These are phyloP conservation scores for Hyaloscypha finlandica DNA, from an alignment of 495 filamentous ascomycete genomes.

Conservation along the genomic window DNA sequence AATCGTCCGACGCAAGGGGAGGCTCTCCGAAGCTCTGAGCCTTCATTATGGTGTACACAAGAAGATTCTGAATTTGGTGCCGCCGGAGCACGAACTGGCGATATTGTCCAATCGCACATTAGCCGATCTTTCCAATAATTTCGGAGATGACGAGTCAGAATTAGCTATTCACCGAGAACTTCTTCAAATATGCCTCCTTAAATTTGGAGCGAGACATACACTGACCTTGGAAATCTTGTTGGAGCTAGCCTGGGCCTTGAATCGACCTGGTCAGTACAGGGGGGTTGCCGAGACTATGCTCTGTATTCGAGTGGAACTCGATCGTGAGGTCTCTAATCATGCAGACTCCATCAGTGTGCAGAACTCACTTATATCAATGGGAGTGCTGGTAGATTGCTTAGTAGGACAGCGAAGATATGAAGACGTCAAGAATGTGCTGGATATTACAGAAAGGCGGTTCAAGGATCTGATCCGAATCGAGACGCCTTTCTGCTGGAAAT, in stretches of 20 bases:
- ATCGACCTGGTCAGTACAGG: neutral
- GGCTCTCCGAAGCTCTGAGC: neutral
- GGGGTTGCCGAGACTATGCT: neutral
- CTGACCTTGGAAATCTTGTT: neutral
- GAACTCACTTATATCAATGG: no score
- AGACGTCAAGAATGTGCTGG: no score
- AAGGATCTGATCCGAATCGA: no score
- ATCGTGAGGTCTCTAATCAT: neutral
- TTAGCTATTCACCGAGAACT: neutral
- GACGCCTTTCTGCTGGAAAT: no score
- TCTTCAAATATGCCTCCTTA: neutral
- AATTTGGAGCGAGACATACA: neutral
- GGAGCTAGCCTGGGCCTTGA: neutral
- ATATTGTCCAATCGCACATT: neutral
- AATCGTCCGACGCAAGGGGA: neutral
- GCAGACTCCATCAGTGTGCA: no score
- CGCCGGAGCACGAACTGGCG: neutral
- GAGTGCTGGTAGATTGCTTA: no score
- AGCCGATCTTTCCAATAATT: no score
- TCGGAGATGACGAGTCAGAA: neutral
- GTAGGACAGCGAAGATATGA: no score
- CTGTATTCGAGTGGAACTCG: neutral
- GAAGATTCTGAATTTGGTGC: neutral
- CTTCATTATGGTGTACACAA: neutral
- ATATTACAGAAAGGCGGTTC: no score